Evolutionary conservation across 1,139 yeast genomes (phyloP).

Genomic region (Blastobotrys buckinghamii): DNA sequence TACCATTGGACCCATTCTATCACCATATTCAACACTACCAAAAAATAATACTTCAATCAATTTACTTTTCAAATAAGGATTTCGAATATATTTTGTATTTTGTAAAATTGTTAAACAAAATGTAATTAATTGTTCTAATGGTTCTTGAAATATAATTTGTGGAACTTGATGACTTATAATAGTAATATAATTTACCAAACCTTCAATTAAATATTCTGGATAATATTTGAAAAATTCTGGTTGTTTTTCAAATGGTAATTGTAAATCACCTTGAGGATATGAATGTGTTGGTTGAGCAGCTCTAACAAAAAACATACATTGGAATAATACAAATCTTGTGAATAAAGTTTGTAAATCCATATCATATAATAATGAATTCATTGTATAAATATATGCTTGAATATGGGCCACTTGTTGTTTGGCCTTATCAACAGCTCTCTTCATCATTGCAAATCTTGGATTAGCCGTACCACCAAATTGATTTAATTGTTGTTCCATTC

Average conservation of each 20-base stretch:
- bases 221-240: slow-evolving; percentile 65
- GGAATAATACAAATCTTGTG: slow-evolving; percentile 72
- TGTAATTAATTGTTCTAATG: slow-evolving; percentile 46
- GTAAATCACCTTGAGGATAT: slow-evolving; percentile 43
- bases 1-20: slow-evolving; percentile 61
- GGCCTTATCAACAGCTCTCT: slow-evolving; percentile 37
- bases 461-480: slow-evolving; percentile 26
- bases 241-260: slow-evolving; percentile 54
- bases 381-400: slow-evolving; percentile 34
- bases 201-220: slow-evolving; percentile 86
- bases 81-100: slow-evolving; percentile 80
- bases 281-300: slow-evolving; percentile 64
- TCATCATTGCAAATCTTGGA: slow-evolving; percentile 5
- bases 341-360: slow-evolving; percentile 40
- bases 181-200: slow-evolving; percentile 48
- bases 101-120: slow-evolving; percentile 69
- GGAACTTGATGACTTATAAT: slow-evolving; percentile 52
- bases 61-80: slow-evolving; percentile 87
- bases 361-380: slow-evolving; percentile 20
- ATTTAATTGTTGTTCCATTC: slow-evolving; percentile 30
- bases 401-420: slow-evolving; percentile 38
- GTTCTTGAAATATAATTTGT: slow-evolving; percentile 22
- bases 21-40: slow-evolving; percentile 56
- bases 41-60: slow-evolving; percentile 73
- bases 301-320: slow-evolving; percentile 63